A percentile compares a stretch with the other conserved stretches of the same genome.
These are phyloP conservation scores for Pouteria campechiana DNA, from an alignment of 179 eudicot genomes.

Conservation along the genomic window DNA sequence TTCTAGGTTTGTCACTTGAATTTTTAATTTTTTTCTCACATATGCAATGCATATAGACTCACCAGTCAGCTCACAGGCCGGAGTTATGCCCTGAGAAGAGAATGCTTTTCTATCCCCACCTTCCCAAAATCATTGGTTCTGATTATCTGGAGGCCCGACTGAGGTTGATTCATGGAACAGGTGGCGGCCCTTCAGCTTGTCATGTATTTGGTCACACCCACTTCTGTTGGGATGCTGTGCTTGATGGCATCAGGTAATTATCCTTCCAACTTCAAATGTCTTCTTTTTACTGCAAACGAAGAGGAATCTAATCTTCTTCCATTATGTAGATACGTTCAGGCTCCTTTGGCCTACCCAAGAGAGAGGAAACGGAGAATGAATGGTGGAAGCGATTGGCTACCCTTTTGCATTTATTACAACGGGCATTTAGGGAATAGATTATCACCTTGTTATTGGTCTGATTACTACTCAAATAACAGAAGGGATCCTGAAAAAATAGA, in stretches of 20 bases:
- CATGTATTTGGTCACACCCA: slow-evolving; percentile 81
- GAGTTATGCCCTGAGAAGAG: slow-evolving; percentile 72
- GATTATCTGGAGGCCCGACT: slow-evolving; percentile 49
- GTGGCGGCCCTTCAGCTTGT: slow-evolving; percentile 34
- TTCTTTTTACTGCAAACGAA: background rate
- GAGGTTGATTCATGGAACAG: slow-evolving; percentile 42
- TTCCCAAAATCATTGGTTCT: slow-evolving; percentile 67
- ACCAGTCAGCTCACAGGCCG: slow-evolving; percentile 22
- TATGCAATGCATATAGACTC: background rate
- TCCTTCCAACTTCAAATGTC: background rate
- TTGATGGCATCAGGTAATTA: slow-evolving; percentile 45
- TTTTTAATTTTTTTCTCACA: background rate
- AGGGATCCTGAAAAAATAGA: slow-evolving; percentile 35
- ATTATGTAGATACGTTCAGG: slow-evolving; percentile 51
- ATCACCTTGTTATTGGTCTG: slow-evolving; percentile 53
- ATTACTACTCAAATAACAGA: slow-evolving; percentile 42
- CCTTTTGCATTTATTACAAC: slow-evolving; percentile 40
- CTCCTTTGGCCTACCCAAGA: slow-evolving; percentile 70
- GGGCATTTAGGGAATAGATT: slow-evolving; percentile 27
- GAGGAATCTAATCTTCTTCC: background rate
- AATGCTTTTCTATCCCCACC: slow-evolving; percentile 71
- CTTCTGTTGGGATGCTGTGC: slow-evolving; percentile 58
- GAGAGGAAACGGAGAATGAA: slow-evolving; percentile 61
- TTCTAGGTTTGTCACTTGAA: no score
- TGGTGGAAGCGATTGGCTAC: slow-evolving; percentile 59